Evolutionary conservation across 148 eudicot genomes (phyloP).

Genomic region (Chenopodium album): DNA sequence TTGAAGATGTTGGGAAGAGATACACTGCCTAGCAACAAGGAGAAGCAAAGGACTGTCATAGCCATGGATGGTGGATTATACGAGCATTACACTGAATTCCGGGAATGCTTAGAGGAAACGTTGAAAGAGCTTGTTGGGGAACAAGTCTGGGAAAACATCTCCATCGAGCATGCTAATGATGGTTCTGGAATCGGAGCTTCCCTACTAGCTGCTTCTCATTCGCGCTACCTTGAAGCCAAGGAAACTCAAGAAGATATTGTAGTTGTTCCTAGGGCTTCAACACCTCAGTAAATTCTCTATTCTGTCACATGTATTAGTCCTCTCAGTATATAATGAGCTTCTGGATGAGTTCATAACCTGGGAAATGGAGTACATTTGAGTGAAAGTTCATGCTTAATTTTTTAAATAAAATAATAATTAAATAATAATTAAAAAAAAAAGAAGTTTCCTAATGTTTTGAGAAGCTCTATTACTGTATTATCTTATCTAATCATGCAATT

Average conservation of each 20-base stretch:
- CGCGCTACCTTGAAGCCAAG: conserved; percentile 38
- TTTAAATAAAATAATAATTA: not conserved
- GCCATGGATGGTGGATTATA: conserved; percentile 81
- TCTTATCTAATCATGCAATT: not conserved
- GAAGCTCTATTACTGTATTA: not conserved
- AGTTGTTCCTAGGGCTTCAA: not conserved
- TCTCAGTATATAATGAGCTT: not conserved
- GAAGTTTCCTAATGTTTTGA: not conserved
- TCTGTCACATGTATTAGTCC: not conserved
- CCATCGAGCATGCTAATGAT: conserved; percentile 57
- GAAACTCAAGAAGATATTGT: conserved; percentile 14
- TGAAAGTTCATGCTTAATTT: not conserved
- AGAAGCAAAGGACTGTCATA: conserved; percentile 42
- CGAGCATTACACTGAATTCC: conserved; percentile 67
- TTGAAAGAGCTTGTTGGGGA: conserved; percentile 56
- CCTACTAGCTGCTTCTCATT: conserved; percentile 73
- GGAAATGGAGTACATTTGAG: not conserved
- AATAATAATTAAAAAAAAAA: not conserved
- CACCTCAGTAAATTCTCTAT: not conserved
- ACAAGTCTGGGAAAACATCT: conserved; percentile 36
- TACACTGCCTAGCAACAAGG: conserved; percentile 32
- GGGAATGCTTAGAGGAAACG: conserved; percentile 53
- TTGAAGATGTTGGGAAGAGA: conserved; percentile 66
- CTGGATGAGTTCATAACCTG: not conserved
- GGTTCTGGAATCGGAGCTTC: conserved; percentile 86